Base-by-base conservation (phyloP, 164 flowering plant genomes). In the Aristolochia contorta region DNA sequence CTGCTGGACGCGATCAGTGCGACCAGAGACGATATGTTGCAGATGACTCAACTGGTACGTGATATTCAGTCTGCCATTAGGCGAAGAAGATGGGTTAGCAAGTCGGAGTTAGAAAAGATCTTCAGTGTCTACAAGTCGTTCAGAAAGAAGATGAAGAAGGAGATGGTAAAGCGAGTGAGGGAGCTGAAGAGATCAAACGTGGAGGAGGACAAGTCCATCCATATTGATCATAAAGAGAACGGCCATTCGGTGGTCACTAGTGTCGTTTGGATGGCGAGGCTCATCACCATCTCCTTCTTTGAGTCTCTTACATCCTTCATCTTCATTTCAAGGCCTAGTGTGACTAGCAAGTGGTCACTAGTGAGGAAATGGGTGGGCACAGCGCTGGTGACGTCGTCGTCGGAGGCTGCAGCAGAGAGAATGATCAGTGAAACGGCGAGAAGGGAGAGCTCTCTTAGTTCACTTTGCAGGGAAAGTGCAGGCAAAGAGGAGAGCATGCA, bases 101-200 rank as follows among this genome's bases (percentile, higher is more conserved):
- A 37, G 43, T 6, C 43, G 5, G 43, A 37, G 12, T 10, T 37
- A 10, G 12, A 48, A 2, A 48, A 48, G 12, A 15, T 3, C 2
- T 3, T 48, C 51, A n/a, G 20, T n/a, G 51, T 15, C 12, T 48
- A 48, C 12, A 48, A 15, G 16, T 48, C 20, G 16, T 48, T 48
- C 51, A 15, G 20, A 48, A n/a, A 48, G 51, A 48, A 48, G 51
- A 48, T 48, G 51, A 49, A 49, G 53, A 18, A 49, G 53, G 53
- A 49, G 53, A 49, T 49, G 4, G 22, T 18, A 4, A 49, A 49
- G 19, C 22, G 53, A 3, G 8, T 49, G 14, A 49, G 14, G 14
- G 53, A 4, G 0, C 15, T 49, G 53, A 49, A 16, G 53, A 49
- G 53, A 49, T n/a, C n/a, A n/a, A 18, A 18, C 20, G 53, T n/a